Base-by-base conservation (phyloP, 2,329 filamentous ascomycete species). In the Alternaria tenuissima region DNA sequence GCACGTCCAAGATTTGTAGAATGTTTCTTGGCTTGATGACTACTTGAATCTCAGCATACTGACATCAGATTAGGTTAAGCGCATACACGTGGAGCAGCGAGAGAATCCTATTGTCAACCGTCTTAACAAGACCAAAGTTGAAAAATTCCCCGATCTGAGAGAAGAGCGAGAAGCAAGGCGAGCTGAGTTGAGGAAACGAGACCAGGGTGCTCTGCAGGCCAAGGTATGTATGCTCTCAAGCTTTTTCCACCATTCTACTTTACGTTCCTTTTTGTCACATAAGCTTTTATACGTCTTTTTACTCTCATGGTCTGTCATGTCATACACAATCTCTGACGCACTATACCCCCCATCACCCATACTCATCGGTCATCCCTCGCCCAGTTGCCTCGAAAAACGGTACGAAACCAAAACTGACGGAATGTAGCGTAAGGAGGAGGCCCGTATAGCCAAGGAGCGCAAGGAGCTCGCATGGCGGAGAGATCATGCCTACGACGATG, bases 401-500 rank as follows among this genome's bases (percentile, higher is more conserved):
- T n/a, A n/a, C 12, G 5, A 26, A 22, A 3, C 16, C 34, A 22
- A 26, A 16, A 26, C 68, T 72, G 16, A 72, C 57, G 18, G 14
- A 5, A 41, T 24, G 24, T 55, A 92, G 91, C 90, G 87, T 80
- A 93, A 93, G 76, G 90, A 94, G 77, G 92, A 95, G 71, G 88
- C 87, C 0, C 83, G 83, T 38, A 77, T 93, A 47, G 87, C 89
- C 51, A 90, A 93, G 78, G 92, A 97, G 82, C 86, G 92, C 66
- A 91, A 92, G 79, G 90, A 96, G 79, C 87, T 94, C 81, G 96
- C 96, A 79, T 96, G 89, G 85, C 92, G 96, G 80, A 95, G 95
- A 81, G 93, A 97, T n/a, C 94, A 99, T 80, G 94, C 94, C 2
- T 99, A 99, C 78, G 95, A 98, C 76, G 93, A 97, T 47, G 80